Conservation (phyloP, 2,329 filamentous ascomycete genomes). For the Fusarium sp. region DNA sequence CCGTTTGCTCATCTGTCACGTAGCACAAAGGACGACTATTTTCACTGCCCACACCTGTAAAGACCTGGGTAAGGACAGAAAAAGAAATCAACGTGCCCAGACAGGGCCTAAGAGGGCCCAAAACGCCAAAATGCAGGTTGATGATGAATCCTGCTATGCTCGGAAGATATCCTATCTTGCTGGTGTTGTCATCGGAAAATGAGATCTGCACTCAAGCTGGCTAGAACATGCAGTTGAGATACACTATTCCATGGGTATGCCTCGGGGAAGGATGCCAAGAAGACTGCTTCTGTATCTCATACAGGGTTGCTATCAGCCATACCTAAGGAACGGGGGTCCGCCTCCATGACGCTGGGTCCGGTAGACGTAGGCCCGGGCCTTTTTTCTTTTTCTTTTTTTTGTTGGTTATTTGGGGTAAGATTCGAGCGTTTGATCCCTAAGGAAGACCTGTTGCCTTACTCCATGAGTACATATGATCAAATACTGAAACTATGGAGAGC, state of each 20-base stretch:
- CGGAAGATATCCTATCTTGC: constrained; percentile 8
- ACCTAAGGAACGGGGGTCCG: neutral
- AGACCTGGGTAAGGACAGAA: neutral
- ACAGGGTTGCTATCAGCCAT: neutral
- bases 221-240: constrained; percentile 5
- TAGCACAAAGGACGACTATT: constrained; percentile 15
- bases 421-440: neutral
- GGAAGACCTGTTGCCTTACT: neutral
- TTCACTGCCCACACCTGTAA: neutral
- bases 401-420: neutral
- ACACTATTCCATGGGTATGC: neutral
- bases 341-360: neutral
- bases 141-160: neutral
- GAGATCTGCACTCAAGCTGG: constrained; percentile 6
- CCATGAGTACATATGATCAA: too few species aligned
- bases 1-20: constrained; percentile 15
- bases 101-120: neutral
- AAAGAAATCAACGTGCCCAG: neutral
- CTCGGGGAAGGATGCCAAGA: neutral
- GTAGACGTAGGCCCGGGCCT: neutral
- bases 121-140: neutral
- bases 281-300: neutral
- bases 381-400: neutral
- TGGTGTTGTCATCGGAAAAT: neutral
- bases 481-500: too few species aligned